Evolutionary conservation across 2,329 filamentous ascomycete genomes (phyloP).

Genomic region (Trichoderma oligosporum): DNA sequence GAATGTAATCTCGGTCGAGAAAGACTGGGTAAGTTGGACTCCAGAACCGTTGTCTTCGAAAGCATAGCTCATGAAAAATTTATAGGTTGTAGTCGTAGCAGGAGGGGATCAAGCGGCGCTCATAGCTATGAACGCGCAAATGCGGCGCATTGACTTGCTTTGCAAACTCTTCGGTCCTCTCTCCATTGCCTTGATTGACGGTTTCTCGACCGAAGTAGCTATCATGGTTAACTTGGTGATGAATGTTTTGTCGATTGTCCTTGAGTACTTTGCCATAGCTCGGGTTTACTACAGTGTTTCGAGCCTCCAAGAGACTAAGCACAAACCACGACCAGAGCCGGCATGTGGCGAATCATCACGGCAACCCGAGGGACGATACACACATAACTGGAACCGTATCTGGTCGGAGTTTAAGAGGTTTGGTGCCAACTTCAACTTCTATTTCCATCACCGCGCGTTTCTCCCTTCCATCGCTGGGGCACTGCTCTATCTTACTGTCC

Average conservation of each 20-base stretch:
- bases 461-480: constrained; percentile 57
- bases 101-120: constrained; percentile 15
- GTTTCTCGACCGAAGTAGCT: constrained; percentile 44
- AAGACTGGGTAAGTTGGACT: constrained; percentile 63
- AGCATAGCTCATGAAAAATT: too few species aligned
- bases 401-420: too few species aligned
- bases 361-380: too few species aligned
- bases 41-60: too few species aligned
- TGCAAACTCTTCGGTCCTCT: constrained; percentile 58
- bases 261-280: constrained; percentile 53
- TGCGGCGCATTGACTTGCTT: constrained; percentile 59
- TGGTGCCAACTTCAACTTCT: constrained; percentile 32
- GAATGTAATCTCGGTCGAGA: constrained; percentile 66
- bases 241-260: constrained; percentile 44
- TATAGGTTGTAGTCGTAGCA: constrained; percentile 32
- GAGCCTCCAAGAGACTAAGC: constrained; percentile 27
- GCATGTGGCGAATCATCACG: not conserved
- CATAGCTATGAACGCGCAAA: constrained; percentile 50
- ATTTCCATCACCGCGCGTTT: constrained; percentile 53
- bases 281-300: constrained; percentile 29
- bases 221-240: constrained; percentile 48
- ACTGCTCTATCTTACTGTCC: constrained; percentile 59
- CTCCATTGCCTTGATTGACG: constrained; percentile 51
- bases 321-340: not conserved
- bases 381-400: too few species aligned